Evolutionary conservation across 106 monocot species (phyloP).

Genomic region (Chionographis japonica): DNA sequence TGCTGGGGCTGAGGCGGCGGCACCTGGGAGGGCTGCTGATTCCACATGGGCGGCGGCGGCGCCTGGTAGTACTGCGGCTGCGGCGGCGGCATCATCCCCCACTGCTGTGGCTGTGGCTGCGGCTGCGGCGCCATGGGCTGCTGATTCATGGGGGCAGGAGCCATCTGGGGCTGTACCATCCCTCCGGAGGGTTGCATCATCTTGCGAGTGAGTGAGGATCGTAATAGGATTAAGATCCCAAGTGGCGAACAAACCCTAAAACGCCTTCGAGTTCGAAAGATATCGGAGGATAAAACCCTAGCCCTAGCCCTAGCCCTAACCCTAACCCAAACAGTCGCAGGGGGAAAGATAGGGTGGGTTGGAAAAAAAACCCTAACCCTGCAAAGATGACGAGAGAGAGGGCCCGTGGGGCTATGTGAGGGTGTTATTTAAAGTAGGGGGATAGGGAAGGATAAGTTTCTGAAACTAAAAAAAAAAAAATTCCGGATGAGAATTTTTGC

Average conservation of each 20-base stretch:
- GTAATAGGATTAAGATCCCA: no score
- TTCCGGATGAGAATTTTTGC: no score
- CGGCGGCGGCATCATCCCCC: slow-evolving; percentile 38
- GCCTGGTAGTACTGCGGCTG: slow-evolving; percentile 25
- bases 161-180: no score
- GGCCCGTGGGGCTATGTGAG: no score
- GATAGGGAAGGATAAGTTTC: no score
- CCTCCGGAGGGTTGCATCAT: slow-evolving; percentile 16
- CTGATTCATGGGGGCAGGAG: not conserved
- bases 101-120: slow-evolving; percentile 41
- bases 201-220: not conserved
- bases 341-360: not conserved
- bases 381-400: no score
- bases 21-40: not conserved
- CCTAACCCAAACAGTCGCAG: not conserved
- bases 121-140: slow-evolving; percentile 22
- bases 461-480: no score
- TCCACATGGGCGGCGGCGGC: slow-evolving; percentile 14
- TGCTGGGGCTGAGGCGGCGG: slow-evolving; percentile 16
- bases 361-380: not conserved
- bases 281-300: no score
- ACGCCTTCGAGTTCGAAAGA: no score
- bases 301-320: no score
- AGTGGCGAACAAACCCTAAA: no score
- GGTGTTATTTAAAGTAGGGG: no score